Evolutionary conservation across 202 grass and related monocot genomes (phyloP), one percentile per base, ranked within the genome.

Genomic region (Eragrostis tef): DNA sequence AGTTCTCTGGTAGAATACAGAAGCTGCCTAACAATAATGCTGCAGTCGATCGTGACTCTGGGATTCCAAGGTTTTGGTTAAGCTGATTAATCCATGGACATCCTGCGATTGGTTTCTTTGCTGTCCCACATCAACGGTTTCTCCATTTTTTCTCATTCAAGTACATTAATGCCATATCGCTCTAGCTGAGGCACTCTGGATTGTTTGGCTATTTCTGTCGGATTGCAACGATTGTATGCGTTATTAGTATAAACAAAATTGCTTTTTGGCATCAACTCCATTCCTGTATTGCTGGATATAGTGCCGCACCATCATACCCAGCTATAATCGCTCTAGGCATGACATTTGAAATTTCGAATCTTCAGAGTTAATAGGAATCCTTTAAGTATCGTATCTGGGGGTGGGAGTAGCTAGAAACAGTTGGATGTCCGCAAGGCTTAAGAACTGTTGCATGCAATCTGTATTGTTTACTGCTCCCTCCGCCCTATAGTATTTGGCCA

Each of bases 1-100:
- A 99, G 71, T 96, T 99, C 81, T 96, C 97, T 66, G 88, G 67
- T 9, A 90, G 91, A 86, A 99, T 99, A 84, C 97, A 96, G 89
- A 96, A 87, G 81, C 74, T 94, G 70, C 87, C 92, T 42, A 96
- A 86, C 87, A 79, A 81, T 56, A 83, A 87, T 71, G 79, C 86
- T 73, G 88, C 67, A 49, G 78, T 75, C 48, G 92, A 95, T 75
- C 90, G 86, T 1, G 82, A 90, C 43, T 89, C 85, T 0, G 89
- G 85, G 52, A 84, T 86, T 42, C 84, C 89, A 59, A 93, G 87
- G 61, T 92, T 92, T 85, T 89, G 97, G 93, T 90, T 93, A 79
- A 93, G 66, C 68, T 98, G 74, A 88, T 87, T 64, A 44, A 59
- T 21, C 77, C 45, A 31, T 31, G 2, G 52, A 69, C 62, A 27